These are phyloP conservation scores for Trichophyton rubrum DNA, from an alignment of 2,329 filamentous ascomycete species.

Conservation along the genomic window DNA sequence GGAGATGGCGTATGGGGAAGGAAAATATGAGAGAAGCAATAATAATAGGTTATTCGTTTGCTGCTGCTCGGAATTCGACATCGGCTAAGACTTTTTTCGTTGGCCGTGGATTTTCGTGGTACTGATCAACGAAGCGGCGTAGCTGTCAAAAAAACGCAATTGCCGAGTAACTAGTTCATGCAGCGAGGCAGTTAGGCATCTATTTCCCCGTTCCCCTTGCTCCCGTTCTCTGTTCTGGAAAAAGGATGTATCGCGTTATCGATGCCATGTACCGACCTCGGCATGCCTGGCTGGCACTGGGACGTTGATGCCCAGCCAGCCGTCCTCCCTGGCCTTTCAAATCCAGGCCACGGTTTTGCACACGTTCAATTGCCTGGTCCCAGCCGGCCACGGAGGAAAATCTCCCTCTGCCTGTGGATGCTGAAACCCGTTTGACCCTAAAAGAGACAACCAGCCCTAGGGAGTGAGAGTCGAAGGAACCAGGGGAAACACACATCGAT, in stretches of 20 bases:
- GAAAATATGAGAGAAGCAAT: not conserved
- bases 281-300: no score
- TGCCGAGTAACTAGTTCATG: not conserved
- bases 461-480: no score
- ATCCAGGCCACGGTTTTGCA: no score
- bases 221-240: no score
- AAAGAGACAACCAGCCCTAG: not conserved
- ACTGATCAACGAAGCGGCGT: not conserved
- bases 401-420: not conserved
- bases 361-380: not conserved
- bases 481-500: no score
- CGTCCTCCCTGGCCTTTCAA: no score
- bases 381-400: not conserved
- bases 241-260: no score
- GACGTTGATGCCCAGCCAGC: no score
- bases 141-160: not conserved
- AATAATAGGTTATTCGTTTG: not conserved
- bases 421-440: not conserved
- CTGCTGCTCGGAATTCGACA: not conserved
- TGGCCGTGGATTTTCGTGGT: not conserved
- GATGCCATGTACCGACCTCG: no score
- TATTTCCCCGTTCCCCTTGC: no score
- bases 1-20: not conserved
- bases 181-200: no score
- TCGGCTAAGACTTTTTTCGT: not conserved